Evolutionary conservation across 2,329 filamentous ascomycete species (phyloP).

Genomic region (Dendrostoma leiphaemia): DNA sequence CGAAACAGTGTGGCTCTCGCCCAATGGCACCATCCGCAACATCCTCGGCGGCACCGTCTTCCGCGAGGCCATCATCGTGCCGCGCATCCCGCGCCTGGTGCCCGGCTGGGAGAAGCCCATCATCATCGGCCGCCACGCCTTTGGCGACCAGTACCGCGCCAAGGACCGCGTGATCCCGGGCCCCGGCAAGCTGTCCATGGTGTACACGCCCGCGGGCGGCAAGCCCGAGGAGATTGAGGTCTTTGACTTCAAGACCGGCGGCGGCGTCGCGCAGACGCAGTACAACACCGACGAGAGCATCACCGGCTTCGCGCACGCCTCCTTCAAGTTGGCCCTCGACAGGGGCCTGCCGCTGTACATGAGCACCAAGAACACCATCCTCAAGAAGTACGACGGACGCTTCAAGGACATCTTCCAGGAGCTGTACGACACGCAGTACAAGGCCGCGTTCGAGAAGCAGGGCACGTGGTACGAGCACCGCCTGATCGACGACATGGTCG

Average conservation of each 20-base stretch:
- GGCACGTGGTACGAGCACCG: conserved; percentile 99
- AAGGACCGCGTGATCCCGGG: conserved; percentile 85
- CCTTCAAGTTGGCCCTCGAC: conserved; percentile 89
- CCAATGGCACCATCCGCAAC: conserved; percentile 85
- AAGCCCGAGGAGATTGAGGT: conserved; percentile 85
- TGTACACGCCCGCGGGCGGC: conserved; percentile 82
- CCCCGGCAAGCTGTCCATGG: conserved; percentile 87
- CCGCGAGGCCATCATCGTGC: conserved; percentile 97
- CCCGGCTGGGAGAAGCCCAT: conserved; percentile 99
- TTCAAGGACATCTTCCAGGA: conserved; percentile 99
- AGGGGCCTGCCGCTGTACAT: conserved; percentile 95
- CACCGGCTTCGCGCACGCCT: conserved; percentile 88
- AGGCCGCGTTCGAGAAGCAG: conserved; percentile 84
- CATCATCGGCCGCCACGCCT: conserved; percentile 97
- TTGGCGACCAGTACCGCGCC: conserved; percentile 97
- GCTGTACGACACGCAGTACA: conserved; percentile 85
- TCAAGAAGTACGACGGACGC: conserved; percentile 97
- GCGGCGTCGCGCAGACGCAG: conserved; percentile 89
- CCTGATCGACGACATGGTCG: conserved; percentile 99
- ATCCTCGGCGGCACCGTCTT: conserved; percentile 90
- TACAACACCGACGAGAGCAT: conserved; percentile 99
- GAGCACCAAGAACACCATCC: conserved; percentile 99
- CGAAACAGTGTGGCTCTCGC: conserved; percentile 91
- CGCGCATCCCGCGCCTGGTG: conserved; percentile 86
- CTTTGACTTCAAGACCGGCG: conserved; percentile 81